Base-by-base conservation (phyloP, 129 eudicot species). In the Sambucus nigra region DNA sequence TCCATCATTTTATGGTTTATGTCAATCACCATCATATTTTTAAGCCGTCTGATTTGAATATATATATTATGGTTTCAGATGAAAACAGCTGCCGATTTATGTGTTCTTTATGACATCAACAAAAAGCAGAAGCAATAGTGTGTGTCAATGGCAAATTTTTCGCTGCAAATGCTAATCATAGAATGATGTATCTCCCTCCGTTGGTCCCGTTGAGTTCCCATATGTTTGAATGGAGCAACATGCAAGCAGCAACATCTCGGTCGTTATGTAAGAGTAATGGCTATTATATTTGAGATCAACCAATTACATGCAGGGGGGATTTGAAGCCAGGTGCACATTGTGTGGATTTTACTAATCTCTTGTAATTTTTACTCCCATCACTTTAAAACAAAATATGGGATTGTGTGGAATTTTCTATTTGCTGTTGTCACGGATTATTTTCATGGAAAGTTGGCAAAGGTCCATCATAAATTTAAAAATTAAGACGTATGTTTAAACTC, bases 11-110 rank as follows among this genome's bases (percentile, higher is more conserved):
- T n/a, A n/a, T n/a, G n/a, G n/a, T n/a, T n/a, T n/a, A n/a, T n/a
- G n/a, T n/a, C n/a, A n/a, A n/a, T n/a, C n/a, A n/a, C n/a, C n/a
- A n/a, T n/a, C n/a, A n/a, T n/a, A n/a, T n/a, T n/a, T n/a, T n/a
- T n/a, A n/a, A n/a, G n/a, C n/a, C 6, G 48, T 22, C 53, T 68
- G 50, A 59, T 52, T 22, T 60, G 41, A 16, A 54, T 19, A 15
- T 67, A 39, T n/a, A 19, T 68, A 45, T 60, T 29, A 49, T 56
- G 53, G 22, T 77, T 17, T 32, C 85, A 89, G 97, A 68, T 89
- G 81, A 89, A 89, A 76, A 89, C 97, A 19, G 97, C 97, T 9
- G 97, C 97, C 48, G 97, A 89, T 81, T 76, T 73, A 60, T 89
- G 97, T 42, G 84, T 84, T 60, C 83, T 80, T 42, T 78, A 89